These are phyloP conservation scores for Xylaria sp. DNA, from an alignment of 2,329 filamentous ascomycete genomes.

Conservation along the genomic window DNA sequence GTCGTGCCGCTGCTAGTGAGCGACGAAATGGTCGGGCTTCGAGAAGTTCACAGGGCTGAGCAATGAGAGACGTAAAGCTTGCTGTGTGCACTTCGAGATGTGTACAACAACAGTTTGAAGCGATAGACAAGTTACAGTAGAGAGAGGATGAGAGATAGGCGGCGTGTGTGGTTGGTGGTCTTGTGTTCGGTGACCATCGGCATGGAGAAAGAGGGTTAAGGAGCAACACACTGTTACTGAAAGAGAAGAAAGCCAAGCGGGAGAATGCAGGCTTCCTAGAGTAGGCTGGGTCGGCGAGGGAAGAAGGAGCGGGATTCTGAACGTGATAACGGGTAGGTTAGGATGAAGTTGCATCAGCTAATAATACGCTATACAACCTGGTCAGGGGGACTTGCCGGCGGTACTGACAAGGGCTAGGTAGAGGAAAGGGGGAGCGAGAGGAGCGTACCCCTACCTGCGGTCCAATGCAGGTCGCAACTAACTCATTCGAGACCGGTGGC, in stretches of 20 bases:
- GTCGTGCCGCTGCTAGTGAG: constrained; percentile 31
- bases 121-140: constrained; percentile 30
- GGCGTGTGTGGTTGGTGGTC: constrained; percentile 22
- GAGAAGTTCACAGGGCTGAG: constrained; percentile 20
- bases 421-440: constrained; percentile 19
- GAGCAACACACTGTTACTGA: constrained; percentile 26
- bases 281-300: constrained; percentile 32
- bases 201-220: constrained; percentile 16
- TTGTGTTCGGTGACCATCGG: constrained; percentile 23
- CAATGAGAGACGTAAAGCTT: constrained; percentile 23
- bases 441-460: background rate
- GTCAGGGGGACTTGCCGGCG: constrained; percentile 30
- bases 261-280: constrained; percentile 32
- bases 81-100: constrained; percentile 23
- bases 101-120: constrained; percentile 21
- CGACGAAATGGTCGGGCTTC: constrained; percentile 32
- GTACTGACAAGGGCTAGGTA: constrained; percentile 14
- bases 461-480: constrained; percentile 27
- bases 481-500: constrained; percentile 2
- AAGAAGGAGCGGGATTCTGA: constrained; percentile 34
- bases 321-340: constrained; percentile 19
- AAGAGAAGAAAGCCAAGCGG: constrained; percentile 29
- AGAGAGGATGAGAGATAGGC: constrained; percentile 21
- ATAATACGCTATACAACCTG: constrained; percentile 17
- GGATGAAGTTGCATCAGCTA: constrained; percentile 32